These are phyloP conservation scores for Paracoccidioides brasiliensis DNA, from an alignment of 2,329 filamentous ascomycete species.

Conservation along the genomic window DNA sequence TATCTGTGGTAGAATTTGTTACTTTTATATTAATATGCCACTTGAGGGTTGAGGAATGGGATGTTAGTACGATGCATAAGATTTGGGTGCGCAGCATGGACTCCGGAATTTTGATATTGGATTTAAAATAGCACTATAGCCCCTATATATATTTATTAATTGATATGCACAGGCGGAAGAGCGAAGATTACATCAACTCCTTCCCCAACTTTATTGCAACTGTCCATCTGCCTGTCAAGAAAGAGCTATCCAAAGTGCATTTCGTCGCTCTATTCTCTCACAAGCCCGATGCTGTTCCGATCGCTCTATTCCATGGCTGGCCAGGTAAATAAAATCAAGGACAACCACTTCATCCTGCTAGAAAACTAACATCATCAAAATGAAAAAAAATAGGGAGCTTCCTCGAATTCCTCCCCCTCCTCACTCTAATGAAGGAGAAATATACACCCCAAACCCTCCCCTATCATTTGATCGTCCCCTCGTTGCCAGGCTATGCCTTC, in stretches of 20 bases:
- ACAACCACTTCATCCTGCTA: neutral
- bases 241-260: neutral
- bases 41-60: too few species aligned
- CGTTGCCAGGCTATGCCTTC: neutral
- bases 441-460: neutral
- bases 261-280: neutral
- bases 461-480: neutral
- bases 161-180: neutral
- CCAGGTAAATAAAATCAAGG: neutral
- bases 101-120: too few species aligned
- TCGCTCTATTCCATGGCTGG: neutral
- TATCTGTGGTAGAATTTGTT: neutral
- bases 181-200: neutral
- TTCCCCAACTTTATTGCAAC: neutral
- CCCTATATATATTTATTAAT: neutral
- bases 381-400: neutral
- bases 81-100: too few species aligned
- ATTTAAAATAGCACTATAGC: neutral
- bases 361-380: neutral
- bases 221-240: neutral
- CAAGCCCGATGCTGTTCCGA: neutral
- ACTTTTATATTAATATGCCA: neutral
- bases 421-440: neutral
- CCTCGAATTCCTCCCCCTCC: neutral
- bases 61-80: too few species aligned